Base-by-base conservation (phyloP, 805 yeast species). In the Hanseniaspora hatyaiensis region DNA sequence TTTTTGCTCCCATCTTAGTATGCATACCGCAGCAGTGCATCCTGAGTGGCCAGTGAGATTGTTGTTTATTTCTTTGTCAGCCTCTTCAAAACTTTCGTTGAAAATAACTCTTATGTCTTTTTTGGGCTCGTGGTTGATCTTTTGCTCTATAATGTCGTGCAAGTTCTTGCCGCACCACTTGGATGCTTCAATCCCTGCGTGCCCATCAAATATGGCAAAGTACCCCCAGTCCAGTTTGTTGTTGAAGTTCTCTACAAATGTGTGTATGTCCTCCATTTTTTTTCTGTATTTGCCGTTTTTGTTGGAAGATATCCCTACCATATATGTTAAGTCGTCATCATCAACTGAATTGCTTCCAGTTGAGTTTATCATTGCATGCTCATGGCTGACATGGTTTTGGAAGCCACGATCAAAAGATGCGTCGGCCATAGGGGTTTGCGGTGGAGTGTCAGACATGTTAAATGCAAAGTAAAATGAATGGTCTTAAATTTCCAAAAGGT, bases 261-360 rank as follows among this genome's bases (percentile, higher is more conserved):
- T 83, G 62, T 89, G 97, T 6, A 89, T 92, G 62, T 89, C 98
- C 61, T 89, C 98, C 98, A 89, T 89, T 24, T 87, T 77, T 44
- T 82, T 77, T 50, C 98, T 71, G 60, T 78, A 88, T 53, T 81
- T 75, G 12, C 76, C 64, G 63, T 92, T 92, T 53, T 80, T 78
- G 62, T 86, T 88, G 55, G 87, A 96, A n/a, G 94, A 77, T 8
- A 89, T 94, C 3, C 96, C 96, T 13, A 87, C 95, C 39, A 69
- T 68, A 62, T 85, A 89, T 2, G 87, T 78, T 18, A 81, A 68
- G 34, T 82, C 61, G 52, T 28, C 24, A 6, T 49, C 34, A 40
- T 33, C 47, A 18, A 29, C 28, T 12, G 31, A 6, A 8, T 19
- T 13, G 18, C 30, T 18, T 22, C 12, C 15, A 11, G 23, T 9